Base-by-base conservation (phyloP, 2,329 filamentous ascomycete species). In the Talaromyces sp. region DNA sequence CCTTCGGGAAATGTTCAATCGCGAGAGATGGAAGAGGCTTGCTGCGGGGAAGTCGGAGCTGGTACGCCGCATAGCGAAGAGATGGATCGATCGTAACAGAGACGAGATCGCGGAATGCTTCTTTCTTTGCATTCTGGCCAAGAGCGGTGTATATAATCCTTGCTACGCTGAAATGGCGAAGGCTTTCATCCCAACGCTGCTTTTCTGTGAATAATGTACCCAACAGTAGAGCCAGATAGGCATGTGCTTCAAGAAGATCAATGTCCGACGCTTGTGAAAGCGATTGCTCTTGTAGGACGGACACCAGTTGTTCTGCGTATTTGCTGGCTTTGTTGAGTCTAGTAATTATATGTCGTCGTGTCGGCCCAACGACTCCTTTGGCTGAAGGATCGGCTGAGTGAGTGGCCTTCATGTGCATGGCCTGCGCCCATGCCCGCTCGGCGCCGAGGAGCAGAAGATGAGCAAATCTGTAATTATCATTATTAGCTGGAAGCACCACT, bases 351-450 rank as follows among this genome's bases (percentile, higher is more conserved):
- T 99, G 93, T 58, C 89, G 89, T 70, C 92, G 87, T 19, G 90
- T 89, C 57, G 89, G 86, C 62, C 92, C 89, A 29, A 87, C 85
- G 64, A 96, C 89, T 55, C 87, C 88, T 74, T 91, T 90, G 57
- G 82, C 78, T 41, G 82, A 80, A 63, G 88, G 86, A 68, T 95
- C 91, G 67, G 89, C 84, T 43, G 90, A 85, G 72, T 96, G 91
- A 21, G 86, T 81, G 4, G 91, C 85, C 77, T 96, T 97, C 83
- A 97, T 91, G 72, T 89, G 87, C 92, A 98, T 96, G 61, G 93
- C 93, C 75, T 96, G 89, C 41, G 95, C 93, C 91, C 92, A 98
- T 56, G 93, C 91, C 65, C 95, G 86, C 79, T 99, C 95, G 63
- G 93, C 87, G 43, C 87, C 90, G 70, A 97, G 86, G 60, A 99